Evolutionary conservation across 805 yeast species (phyloP).

Genomic region (Saccharomycopsis sp.): DNA sequence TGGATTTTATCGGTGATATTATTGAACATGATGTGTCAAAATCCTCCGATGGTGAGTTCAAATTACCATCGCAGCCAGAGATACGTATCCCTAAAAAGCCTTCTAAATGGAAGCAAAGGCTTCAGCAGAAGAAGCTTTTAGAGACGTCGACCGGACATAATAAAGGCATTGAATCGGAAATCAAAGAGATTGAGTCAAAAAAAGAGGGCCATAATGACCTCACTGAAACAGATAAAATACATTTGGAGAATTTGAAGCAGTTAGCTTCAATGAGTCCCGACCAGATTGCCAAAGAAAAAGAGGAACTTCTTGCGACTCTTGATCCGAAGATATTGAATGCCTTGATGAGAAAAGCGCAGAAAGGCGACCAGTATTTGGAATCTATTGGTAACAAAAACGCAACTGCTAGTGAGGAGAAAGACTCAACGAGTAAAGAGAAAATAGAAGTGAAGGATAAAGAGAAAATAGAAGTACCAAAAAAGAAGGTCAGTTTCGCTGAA

Average conservation of each 20-base stretch:
- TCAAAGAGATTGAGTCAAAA: slow-evolving; percentile 2
- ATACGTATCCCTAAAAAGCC: slow-evolving; percentile 30
- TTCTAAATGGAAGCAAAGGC: slow-evolving; percentile 45
- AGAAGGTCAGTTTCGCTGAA: slow-evolving; percentile 9
- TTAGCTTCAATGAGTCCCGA: slow-evolving; percentile 56
- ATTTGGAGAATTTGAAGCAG: slow-evolving; percentile 62
- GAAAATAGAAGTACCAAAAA: slow-evolving; percentile 5
- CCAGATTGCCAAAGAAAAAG: slow-evolving; percentile 57
- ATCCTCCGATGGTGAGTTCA: neutral
- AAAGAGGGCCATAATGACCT: slow-evolving; percentile 25
- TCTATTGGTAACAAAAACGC: slow-evolving; percentile 30
- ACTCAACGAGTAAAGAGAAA: slow-evolving; percentile 28
- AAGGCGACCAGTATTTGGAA: slow-evolving; percentile 29
- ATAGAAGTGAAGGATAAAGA: slow-evolving; percentile 13
- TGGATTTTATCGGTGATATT: slow-evolving; percentile 70
- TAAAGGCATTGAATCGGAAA: slow-evolving; percentile 9
- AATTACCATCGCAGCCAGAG: neutral
- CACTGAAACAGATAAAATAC: slow-evolving; percentile 68
- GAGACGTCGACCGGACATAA: slow-evolving; percentile 17
- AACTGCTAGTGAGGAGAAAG: slow-evolving; percentile 36
- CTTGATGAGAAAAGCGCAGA: slow-evolving; percentile 50
- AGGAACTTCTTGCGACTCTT: slow-evolving; percentile 58
- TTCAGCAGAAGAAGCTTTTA: slow-evolving; percentile 32
- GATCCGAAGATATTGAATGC: slow-evolving; percentile 63
- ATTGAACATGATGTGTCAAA: slow-evolving; percentile 50